Conservation (phyloP, 2,329 filamentous ascomycete genomes). For the Colletotrichum echinochloae region DNA sequence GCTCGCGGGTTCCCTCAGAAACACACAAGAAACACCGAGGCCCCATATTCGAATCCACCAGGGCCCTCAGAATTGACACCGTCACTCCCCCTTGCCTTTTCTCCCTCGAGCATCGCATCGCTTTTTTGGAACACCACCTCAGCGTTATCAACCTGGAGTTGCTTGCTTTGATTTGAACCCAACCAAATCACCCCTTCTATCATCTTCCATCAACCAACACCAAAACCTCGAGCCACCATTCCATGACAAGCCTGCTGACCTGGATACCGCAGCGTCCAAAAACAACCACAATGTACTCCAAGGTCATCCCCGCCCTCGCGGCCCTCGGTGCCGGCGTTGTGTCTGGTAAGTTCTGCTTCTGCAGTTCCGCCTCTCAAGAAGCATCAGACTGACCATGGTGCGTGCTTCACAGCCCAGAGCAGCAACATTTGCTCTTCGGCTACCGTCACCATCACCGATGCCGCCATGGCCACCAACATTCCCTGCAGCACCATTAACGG, state of each 20-base stretch:
- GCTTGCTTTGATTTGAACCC: conserved; percentile 12
- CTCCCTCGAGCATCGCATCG: conserved; percentile 6
- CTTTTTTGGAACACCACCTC: conserved; percentile 38
- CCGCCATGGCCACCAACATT: conserved; percentile 70
- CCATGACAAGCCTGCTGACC: conserved; percentile 28
- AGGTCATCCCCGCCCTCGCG: conserved; percentile 58
- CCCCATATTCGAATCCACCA: conserved; percentile 17
- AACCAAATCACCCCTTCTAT: conserved; percentile 31
- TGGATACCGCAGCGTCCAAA: conserved; percentile 12
- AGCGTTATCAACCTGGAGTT: conserved; percentile 36
- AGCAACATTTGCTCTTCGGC: conserved; percentile 49
- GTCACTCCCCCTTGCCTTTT: conserved; percentile 5
- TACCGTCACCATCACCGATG: conserved; percentile 70
- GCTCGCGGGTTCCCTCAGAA: conserved; percentile 25
- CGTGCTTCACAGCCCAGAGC: conserved; percentile 47
- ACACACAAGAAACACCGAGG: conserved; percentile 32
- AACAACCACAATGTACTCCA: conserved; percentile 59
- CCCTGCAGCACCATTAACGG: conserved; percentile 78
- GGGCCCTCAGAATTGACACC: not conserved
- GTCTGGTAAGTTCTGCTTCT: conserved; percentile 56
- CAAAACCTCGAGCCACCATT: not conserved
- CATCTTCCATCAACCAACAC: conserved; percentile 26
- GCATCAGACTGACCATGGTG: not conserved
- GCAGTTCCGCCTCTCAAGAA: conserved; percentile 44
- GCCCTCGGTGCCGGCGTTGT: conserved; percentile 55